Base-by-base conservation (phyloP, 2,329 filamentous ascomycete genomes). In the Davidsoniella virescens region DNA sequence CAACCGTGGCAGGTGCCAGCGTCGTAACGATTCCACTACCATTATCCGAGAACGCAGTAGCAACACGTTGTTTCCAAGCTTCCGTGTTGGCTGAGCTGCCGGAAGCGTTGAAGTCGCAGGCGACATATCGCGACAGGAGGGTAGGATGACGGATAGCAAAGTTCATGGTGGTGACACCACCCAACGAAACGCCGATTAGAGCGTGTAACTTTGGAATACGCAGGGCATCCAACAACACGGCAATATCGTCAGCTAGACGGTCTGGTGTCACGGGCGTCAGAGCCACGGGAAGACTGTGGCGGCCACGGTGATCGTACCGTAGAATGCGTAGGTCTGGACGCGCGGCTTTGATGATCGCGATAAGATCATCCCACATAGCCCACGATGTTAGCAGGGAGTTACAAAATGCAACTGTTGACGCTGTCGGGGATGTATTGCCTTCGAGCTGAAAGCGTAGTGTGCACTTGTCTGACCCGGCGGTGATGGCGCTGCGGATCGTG, bases 311-410 rank as follows among this genome's bases (percentile, higher is more conserved):
- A 61, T 86, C 76, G 65, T 87, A 93, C 8, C 86, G 80, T 1
- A 94, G 68, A 55, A 93, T 72, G 47, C 83, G 79, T 62, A 86
- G 80, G 38, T 76, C 70, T 2, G 78, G 75, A 20, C 80, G 75
- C 37, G 74, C 59, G 0, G 65, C 62, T 47, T 72, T 71, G 56
- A 92, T 72, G n/a, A 75, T 65, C 1, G 68, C 65, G 1, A 92
- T 66, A 53, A 93, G 76, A 1, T 70, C 70, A 57, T 92, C 82
- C 87, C 87, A 94, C 74, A 94, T 92, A 61, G 75, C 70, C 55
- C 82, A 72, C 44, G 81, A 78, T 2, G 84, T 85, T 6, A 94
- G 74, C 46, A 94, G 80, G 1, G 82, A 88, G 68, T 93, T 93
- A 64, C 73, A 73, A 56, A 88, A 82, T 17, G 86, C 78, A 9